Conservation (phyloP, 768 basidiomycete species). For the Hericium rajendrae region DNA sequence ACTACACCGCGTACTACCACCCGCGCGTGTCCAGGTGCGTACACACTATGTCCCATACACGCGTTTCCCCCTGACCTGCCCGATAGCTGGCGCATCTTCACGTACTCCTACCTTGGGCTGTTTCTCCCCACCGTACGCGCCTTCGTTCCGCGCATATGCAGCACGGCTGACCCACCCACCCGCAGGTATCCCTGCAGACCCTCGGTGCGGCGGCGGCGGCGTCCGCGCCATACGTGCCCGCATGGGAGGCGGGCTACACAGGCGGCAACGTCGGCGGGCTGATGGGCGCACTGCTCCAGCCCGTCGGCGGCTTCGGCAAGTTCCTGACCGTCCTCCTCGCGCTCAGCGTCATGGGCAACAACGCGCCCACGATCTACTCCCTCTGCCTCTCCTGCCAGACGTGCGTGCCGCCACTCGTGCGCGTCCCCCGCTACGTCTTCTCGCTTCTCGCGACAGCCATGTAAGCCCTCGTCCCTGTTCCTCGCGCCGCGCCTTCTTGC, state of each 20-base stretch:
- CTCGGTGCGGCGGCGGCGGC: constrained; percentile 62
- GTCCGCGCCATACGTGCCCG: constrained; percentile 42
- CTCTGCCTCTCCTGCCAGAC: constrained; percentile 67
- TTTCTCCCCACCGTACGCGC: constrained; percentile 46
- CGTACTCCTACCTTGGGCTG: constrained; percentile 58
- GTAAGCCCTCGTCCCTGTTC: constrained; percentile 29
- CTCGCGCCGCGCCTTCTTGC: neutral
- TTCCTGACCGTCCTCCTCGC: constrained; percentile 64
- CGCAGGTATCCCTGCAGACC: constrained; percentile 34
- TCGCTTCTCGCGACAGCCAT: constrained; percentile 55
- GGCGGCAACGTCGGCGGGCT: constrained; percentile 52
- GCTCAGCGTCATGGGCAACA: constrained; percentile 72
- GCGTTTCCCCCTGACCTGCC: neutral
- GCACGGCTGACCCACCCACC: constrained; percentile 3
- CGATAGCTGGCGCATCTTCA: constrained; percentile 48
- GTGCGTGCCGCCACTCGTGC: constrained; percentile 45
- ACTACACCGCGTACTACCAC: constrained; percentile 66
- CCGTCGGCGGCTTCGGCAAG: constrained; percentile 57
- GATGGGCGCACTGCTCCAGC: constrained; percentile 49
- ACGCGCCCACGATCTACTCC: constrained; percentile 77
- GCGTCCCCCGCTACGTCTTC: constrained; percentile 63
- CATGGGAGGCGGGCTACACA: constrained; percentile 48
- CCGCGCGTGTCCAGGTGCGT: constrained; percentile 49
- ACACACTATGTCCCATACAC: neutral
- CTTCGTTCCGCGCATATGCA: constrained; percentile 16